Percentiles rank a stretch among this genome's conserved stretches.
Evolutionary conservation across 768 basidiomycete genomes (phyloP).

Genomic region (Lactarius trivialis): DNA sequence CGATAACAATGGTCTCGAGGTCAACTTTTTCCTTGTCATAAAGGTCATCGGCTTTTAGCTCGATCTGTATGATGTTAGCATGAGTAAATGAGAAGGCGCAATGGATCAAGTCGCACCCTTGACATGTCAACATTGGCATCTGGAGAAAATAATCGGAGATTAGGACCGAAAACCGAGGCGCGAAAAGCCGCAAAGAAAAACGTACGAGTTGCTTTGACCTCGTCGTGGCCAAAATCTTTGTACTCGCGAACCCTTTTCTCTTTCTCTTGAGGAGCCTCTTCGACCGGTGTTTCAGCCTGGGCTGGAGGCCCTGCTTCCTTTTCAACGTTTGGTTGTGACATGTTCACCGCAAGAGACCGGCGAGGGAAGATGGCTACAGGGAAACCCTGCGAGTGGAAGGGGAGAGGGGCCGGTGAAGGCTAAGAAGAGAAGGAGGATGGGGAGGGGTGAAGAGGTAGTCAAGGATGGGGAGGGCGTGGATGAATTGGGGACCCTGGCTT

Average conservation of each 20-base stretch:
- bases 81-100: not conserved
- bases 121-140: constrained; percentile 88
- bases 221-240: constrained; percentile 77
- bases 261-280: constrained; percentile 24
- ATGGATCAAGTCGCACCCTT: constrained; percentile 37
- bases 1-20: constrained; percentile 92
- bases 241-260: constrained; percentile 72
- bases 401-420: constrained; percentile 22
- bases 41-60: constrained; percentile 86
- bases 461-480: not conserved
- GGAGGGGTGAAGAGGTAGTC: constrained; percentile 25
- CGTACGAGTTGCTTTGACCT: constrained; percentile 61
- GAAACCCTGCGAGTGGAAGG: constrained; percentile 9
- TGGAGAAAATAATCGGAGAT: constrained; percentile 28
- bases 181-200: constrained; percentile 20
- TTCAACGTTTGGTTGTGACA: constrained; percentile 43
- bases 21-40: constrained; percentile 99
- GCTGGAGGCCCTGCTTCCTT: constrained; percentile 62
- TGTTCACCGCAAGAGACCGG: constrained; percentile 12
- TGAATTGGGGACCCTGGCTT: not conserved
- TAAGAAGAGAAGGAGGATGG: constrained; percentile 24
- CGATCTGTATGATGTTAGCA: constrained; percentile 42
- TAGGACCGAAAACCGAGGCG: constrained; percentile 19
- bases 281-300: constrained; percentile 34
- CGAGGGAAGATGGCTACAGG: constrained; percentile 3